Base-by-base conservation (phyloP, 345 rosid species). In the Brassica incana region DNA sequence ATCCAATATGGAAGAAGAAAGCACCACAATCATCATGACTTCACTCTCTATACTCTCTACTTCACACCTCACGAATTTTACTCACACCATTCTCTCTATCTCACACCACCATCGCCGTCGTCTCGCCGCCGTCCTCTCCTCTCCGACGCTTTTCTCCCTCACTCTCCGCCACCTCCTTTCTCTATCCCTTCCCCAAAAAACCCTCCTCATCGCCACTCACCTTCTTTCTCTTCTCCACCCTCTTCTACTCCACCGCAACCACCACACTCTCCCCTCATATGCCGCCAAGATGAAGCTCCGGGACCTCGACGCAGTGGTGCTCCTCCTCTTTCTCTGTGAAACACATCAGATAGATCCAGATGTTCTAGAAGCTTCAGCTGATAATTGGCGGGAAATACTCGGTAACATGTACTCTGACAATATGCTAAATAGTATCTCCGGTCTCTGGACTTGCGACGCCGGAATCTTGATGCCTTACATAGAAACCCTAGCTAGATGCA, bases 291-390 rank as follows among this genome's bases (percentile, higher is more conserved):
- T 78, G 71, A 86, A 68, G 72, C 85, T 78, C 84, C 91, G 98
- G 4, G 98, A 95, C 78, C 88, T 88, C 6, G 98, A 91, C 81
- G 85, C 97, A 0, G 90, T 79, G 20, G 67, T 90, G 12, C 92
- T 93, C 54, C 97, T 93, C 79, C 89, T 96, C 70, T 85, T 91
- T 71, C 93, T 92, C 25, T 93, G 98, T 58, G 97, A 96, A 60
- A 80, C 88, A 50, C 92, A 88, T 58, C 95, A 88, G 16, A 80
- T 82, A 11, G 66, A 86, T 77, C 97, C 99, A 6, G 77, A 86
- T 14, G 74, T 85, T 8, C 85, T 96, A 23, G 73, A 75, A 67
- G 65, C 85, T 59, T 84, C 91, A 5, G 80, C 77, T 4, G 60
- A 78, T 16, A 75, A 81, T 20, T 96, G 98, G 97, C 87, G 92